Conservation (phyloP, 805 yeast species). For the Metschnikowia hibisci region DNA sequence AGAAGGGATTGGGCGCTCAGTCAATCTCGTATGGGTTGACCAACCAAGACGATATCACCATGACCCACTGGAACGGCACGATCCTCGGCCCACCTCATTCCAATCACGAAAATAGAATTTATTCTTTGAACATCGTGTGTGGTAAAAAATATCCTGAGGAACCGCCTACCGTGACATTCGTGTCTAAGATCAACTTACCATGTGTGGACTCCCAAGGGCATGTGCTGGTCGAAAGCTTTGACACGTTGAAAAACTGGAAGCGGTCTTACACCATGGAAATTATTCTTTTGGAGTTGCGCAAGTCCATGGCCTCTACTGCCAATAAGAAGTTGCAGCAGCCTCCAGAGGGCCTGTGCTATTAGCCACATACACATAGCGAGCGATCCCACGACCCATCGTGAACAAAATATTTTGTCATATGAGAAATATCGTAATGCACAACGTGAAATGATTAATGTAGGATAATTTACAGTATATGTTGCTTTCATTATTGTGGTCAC, state of each 20-base stretch:
- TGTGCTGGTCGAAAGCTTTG: conserved; percentile 45
- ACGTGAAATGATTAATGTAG: too few species aligned
- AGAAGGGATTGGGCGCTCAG: conserved; percentile 95
- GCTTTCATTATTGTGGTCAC: neutral
- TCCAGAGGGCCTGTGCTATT: conserved; percentile 74
- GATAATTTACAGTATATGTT: too few species aligned
- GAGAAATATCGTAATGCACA: neutral
- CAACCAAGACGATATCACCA: conserved; percentile 83
- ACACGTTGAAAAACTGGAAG: conserved; percentile 79
- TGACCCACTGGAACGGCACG: conserved; percentile 98
- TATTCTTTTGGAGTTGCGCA: conserved; percentile 81
- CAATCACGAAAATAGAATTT: conserved; percentile 89
- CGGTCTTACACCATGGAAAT: conserved; percentile 91
- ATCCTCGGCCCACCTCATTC: conserved; percentile 94
- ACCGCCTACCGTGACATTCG: conserved; percentile 81
- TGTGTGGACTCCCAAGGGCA: conserved; percentile 74
- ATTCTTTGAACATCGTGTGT: conserved; percentile 75
- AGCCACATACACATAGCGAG: neutral
- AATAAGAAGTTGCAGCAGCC: conserved; percentile 91
- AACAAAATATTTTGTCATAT: neutral
- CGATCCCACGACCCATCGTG: neutral
- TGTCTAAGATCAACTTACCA: conserved; percentile 84
- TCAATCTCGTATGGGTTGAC: conserved; percentile 93
- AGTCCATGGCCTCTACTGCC: conserved; percentile 72
- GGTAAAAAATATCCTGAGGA: conserved; percentile 81